phyloP scores from a whole-genome alignment of 768 basidiomycete species.

The Butyriboletus loyo region DNA sequence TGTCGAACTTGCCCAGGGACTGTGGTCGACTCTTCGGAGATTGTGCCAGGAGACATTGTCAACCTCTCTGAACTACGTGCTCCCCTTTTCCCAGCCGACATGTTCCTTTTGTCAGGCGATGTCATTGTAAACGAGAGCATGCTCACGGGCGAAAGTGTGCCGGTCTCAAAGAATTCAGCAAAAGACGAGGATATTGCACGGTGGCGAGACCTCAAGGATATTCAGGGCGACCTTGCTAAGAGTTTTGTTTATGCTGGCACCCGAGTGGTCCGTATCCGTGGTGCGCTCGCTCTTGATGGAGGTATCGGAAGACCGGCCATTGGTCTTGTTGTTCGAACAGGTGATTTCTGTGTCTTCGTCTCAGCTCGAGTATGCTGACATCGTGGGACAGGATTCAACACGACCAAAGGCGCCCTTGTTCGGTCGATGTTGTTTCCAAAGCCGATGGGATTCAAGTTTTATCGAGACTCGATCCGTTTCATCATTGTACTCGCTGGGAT shows the following conservation, averaged over 20 bases:
- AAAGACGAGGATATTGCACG: slow-evolving; percentile 72
- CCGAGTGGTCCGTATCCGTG: slow-evolving; percentile 82
- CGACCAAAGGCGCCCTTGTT: slow-evolving; percentile 94
- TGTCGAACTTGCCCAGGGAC: slow-evolving; percentile 48
- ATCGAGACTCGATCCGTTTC: slow-evolving; percentile 87
- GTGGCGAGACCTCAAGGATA: slow-evolving; percentile 67
- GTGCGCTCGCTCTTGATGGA: slow-evolving; percentile 50
- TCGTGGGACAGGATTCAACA: slow-evolving; percentile 75
- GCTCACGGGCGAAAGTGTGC: slow-evolving; percentile 98
- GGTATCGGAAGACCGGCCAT: slow-evolving; percentile 60
- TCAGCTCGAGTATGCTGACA: slow-evolving; percentile 2
- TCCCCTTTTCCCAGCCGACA: slow-evolving; percentile 79
- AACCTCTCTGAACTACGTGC: slow-evolving; percentile 80
- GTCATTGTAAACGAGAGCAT: slow-evolving; percentile 99
- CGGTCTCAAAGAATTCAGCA: slow-evolving; percentile 86
- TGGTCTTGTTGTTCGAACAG: slow-evolving; percentile 84
- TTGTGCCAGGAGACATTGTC: slow-evolving; percentile 91
- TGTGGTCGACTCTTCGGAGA: slow-evolving; percentile 65
- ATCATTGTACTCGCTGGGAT: slow-evolving; percentile 90
- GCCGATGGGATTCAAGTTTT: slow-evolving; percentile 98
- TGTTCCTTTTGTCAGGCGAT: slow-evolving; percentile 91
- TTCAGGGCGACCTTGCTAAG: slow-evolving; percentile 63
- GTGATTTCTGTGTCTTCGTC: slow-evolving; percentile 36
- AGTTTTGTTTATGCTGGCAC: slow-evolving; percentile 91
- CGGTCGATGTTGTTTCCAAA: slow-evolving; percentile 99